phyloP scores from a whole-genome alignment of 441 rosid genomes.

The Lepidium campestre region DNA sequence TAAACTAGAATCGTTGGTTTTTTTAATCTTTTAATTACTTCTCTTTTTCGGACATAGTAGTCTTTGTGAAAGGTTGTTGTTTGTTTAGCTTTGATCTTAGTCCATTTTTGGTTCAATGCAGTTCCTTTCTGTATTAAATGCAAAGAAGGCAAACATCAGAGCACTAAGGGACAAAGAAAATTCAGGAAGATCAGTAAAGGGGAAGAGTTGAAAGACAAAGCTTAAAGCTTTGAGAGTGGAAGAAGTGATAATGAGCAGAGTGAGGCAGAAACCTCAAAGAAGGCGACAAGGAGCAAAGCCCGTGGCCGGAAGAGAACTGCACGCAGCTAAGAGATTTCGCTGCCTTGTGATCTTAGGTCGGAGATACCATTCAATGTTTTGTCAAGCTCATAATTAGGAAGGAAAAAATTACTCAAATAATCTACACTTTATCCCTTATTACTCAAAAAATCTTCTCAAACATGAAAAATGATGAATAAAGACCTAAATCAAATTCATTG shows the following conservation, averaged over 20 bases:
- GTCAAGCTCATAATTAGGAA: background rate
- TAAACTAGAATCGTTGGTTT: background rate
- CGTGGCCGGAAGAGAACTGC: slow-evolving; percentile 40
- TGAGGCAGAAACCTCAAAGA: slow-evolving; percentile 38
- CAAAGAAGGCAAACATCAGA: slow-evolving; percentile 81
- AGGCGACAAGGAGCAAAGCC: slow-evolving; percentile 30
- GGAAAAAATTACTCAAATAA: too few relatives aligned
- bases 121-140: slow-evolving; percentile 67
- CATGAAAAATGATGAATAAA: too few relatives aligned
- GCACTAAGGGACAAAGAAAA: slow-evolving; percentile 54
- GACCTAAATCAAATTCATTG: too few relatives aligned
- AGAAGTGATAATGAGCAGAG: slow-evolving; percentile 39
- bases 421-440: too few relatives aligned
- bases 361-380: background rate
- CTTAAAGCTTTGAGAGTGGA: slow-evolving; percentile 52
- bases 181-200: slow-evolving; percentile 35
- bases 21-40: background rate
- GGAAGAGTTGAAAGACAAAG: slow-evolving; percentile 58
- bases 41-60: background rate
- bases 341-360: background rate
- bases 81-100: background rate
- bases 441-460: too few relatives aligned
- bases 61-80: background rate
- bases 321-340: slow-evolving; percentile 19
- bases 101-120: slow-evolving; percentile 11